Evolutionary conservation across 306 rosid species (phyloP), one percentile per base, ranked within the genome.

Genomic region (Cyclanthera cordifolia): DNA sequence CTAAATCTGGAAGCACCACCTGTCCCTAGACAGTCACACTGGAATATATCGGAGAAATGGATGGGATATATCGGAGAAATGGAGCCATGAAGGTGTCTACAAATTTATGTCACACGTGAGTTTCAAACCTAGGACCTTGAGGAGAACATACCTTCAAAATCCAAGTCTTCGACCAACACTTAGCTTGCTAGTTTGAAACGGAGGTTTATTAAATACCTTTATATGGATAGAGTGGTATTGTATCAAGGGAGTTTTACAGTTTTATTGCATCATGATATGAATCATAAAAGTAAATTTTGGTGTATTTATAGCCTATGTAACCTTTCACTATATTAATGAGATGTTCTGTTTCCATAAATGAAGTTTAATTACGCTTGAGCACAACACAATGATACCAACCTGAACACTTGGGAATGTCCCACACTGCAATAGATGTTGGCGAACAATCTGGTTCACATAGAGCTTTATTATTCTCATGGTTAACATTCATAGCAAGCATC

Each of bases 401-500:
- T 78, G 99, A 94, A 83, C 99, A 94, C 70, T 85, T 90, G 0
- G 99, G 99, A 77, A 94, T 88, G 80, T 94, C 99, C 99, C 97
- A 94, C 54, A 94, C 97, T 17, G 99, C 97, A 6, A 94, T 78
- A 41, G 96, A 94, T 72, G 91, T 73, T 14, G 90, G 50, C 2
- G 97, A 83, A 75, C 99, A 94, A 8, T 74, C 80, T 50, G 79
- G 34, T 53, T 80, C 77, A 73, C 99, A 90, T 20, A 94, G 77
- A 69, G 87, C 88, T 47, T 79, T 84, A 72, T 80, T 75, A 70
- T 90, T 86, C 82, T 94, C 99, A 69, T 94, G 92, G 45, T 88
- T 80, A 74, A 94, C 99, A 80, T 94, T 94, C 99, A 94, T 94
- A 55, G 99, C 96, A 23, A 90, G 97, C 99, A 94, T 94, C 99